Evolutionary conservation across 257 asterid species (phyloP), one percentile per base, ranked within the genome.

Genomic region (Nicotiana paniculata): DNA sequence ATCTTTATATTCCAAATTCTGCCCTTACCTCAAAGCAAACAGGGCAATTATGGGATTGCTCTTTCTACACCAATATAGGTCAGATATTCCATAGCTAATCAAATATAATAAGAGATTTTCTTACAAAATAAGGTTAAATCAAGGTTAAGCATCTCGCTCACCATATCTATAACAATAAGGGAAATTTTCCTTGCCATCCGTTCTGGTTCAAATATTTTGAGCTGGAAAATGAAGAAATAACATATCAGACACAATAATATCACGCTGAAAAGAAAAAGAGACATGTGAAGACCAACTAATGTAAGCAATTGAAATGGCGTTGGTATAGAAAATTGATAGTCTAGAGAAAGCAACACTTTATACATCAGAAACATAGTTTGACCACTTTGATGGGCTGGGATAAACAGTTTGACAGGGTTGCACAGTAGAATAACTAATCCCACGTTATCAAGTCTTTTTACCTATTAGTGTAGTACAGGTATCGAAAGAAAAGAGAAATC

Each of bases 41-140:
- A 0, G 96, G 92, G 80, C 96, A 93, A 62, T 91, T 88, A 83
- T 90, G 96, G 96, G 96, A 93, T 90, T 1, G 95, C 95, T 85
- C 93, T 85, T 87, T 90, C 97, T 12, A 93, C 86, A 53, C 95
- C 89, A 74, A 59, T 83, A 82, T 93, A 12, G 59, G 6, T 46
- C 32, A 17, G 7, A 72, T 46, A 0, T 72, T 21, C 12, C 21
- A 6, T 46, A 5, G 26, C 78, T 46, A 72, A 72, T 32, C 28
- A 69, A n/a, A 11, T 11, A 0, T 43, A 43, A 43, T 43, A 43
- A 43, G 51, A 72, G 13, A 35, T 12, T 70, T 68, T 70, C 21
- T 68, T 37, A 16, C 5, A 18, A 4, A 69, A 0, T 39, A 69
- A 69, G 77, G 10, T 37, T 17, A 37, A 37, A n/a, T 37, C 57